Conservation (phyloP, 129 eudicot genomes). For the Helichrysum umbraculigerum region DNA sequence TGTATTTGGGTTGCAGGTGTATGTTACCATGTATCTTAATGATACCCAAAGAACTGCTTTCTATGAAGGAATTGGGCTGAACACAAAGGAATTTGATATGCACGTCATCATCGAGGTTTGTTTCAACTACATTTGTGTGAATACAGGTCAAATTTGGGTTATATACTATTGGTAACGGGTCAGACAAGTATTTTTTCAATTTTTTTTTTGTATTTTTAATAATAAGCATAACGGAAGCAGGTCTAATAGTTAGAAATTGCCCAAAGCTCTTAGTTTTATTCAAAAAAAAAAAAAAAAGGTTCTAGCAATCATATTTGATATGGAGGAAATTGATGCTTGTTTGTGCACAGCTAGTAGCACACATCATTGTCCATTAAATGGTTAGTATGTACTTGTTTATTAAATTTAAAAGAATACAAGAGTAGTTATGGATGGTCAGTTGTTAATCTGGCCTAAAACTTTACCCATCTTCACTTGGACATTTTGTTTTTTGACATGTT, state of each 20-base stretch:
- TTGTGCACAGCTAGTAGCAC: too few species aligned
- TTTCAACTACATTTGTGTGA: not conserved
- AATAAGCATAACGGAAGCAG: not conserved
- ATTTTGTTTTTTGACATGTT: not conserved
- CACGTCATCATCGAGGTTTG: conserved; percentile 97
- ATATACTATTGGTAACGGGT: not conserved
- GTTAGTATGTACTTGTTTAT: too few species aligned
- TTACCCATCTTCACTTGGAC: not conserved
- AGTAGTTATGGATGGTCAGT: too few species aligned
- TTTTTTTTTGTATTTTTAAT: too few species aligned
- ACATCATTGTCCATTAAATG: too few species aligned
- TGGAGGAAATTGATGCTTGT: too few species aligned
- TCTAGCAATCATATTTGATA: not conserved
- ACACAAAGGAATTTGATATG: conserved; percentile 96
- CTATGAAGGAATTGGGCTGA: conserved; percentile 95
- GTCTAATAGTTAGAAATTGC: not conserved
- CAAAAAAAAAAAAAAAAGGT: not conserved
- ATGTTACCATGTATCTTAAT: conserved; percentile 96
- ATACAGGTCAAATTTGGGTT: not conserved
- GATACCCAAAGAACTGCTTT: conserved; percentile 94
- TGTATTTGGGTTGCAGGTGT: conserved; percentile 57
- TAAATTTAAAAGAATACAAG: too few species aligned
- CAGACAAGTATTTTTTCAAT: not conserved
- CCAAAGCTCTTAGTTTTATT: not conserved
- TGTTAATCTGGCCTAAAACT: not conserved